Percentiles rank a stretch among this genome's conserved stretches.
phyloP scores from a whole-genome alignment of 2,329 filamentous ascomycete genomes.

The Lachnellula subtilissima region DNA sequence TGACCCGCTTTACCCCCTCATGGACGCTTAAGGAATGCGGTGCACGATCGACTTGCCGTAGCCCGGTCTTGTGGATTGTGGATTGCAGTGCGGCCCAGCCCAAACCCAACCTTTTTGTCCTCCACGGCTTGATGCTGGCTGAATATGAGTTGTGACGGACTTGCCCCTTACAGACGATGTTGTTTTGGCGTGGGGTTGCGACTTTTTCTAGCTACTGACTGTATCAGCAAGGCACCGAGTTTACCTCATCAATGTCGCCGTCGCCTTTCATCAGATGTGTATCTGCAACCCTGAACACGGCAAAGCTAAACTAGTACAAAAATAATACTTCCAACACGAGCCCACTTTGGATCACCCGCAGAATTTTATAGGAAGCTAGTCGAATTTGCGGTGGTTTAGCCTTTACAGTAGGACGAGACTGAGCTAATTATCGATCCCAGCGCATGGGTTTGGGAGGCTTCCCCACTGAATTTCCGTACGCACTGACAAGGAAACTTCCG shows the following conservation, averaged over 20 bases:
- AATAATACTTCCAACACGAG: neutral
- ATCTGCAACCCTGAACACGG: no score
- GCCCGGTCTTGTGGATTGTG: neutral
- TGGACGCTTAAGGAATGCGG: constrained; percentile 10
- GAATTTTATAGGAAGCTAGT: neutral
- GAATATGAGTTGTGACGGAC: constrained; percentile 13
- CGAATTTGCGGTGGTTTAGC: neutral
- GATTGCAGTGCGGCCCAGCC: neutral
- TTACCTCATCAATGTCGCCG: neutral
- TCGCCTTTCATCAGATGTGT: neutral
- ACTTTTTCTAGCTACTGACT: neutral
- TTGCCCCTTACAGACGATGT: constrained; percentile 12
- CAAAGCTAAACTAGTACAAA: neutral
- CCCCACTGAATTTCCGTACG: neutral
- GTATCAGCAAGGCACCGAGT: neutral
- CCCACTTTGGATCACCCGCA: neutral
- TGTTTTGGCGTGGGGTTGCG: constrained; percentile 2
- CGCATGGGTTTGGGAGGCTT: neutral
- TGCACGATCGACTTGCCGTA: constrained; percentile 14
- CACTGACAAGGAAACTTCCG: neutral
- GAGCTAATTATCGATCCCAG: neutral
- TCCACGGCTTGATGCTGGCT: constrained; percentile 14
- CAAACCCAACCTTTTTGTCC: neutral
- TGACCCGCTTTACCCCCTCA: constrained; percentile 1
- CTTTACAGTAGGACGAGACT: neutral